Evolutionary conservation across 1,284 basidiomycete species (phyloP).

Genomic region (Apiotrichum veenhuisii): DNA sequence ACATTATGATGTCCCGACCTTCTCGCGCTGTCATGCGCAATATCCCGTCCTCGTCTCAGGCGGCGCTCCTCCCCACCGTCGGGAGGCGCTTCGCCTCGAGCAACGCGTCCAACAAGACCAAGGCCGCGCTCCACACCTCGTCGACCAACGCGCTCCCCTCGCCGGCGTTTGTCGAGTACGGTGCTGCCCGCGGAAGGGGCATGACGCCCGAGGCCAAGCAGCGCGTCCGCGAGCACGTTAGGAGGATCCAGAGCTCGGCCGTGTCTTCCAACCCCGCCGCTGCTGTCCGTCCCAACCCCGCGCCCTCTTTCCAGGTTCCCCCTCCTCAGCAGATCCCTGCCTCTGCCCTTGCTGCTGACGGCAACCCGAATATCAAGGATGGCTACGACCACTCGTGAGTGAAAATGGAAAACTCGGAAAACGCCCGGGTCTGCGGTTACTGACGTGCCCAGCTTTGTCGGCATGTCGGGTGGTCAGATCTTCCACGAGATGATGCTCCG

Average conservation of each 20-base stretch:
- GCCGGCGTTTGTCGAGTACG: constrained; percentile 18
- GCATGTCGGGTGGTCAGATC: constrained; percentile 92
- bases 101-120: not conserved
- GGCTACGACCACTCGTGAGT: constrained; percentile 43
- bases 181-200: constrained; percentile 25
- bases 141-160: constrained; percentile 20
- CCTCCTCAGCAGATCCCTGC: constrained; percentile 35
- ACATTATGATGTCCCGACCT: constrained; percentile 14
- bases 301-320: constrained; percentile 45
- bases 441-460: constrained; percentile 66
- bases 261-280: constrained; percentile 58
- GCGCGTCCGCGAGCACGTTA: constrained; percentile 64
- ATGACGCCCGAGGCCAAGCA: constrained; percentile 50
- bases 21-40: constrained; percentile 16
- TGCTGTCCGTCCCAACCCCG: constrained; percentile 52
- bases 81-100: constrained; percentile 22
- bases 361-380: constrained; percentile 20
- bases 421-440: not conserved
- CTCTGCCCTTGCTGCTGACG: constrained; percentile 17
- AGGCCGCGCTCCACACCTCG: constrained; percentile 29
- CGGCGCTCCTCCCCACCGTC: constrained; percentile 20
- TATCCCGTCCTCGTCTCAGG: constrained; percentile 7
- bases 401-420: not conserved
- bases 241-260: constrained; percentile 66
- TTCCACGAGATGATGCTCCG: constrained; percentile 99